Evolutionary conservation across 2,329 filamentous ascomycete genomes (phyloP).

Genomic region (Harringtonia aguacate): DNA sequence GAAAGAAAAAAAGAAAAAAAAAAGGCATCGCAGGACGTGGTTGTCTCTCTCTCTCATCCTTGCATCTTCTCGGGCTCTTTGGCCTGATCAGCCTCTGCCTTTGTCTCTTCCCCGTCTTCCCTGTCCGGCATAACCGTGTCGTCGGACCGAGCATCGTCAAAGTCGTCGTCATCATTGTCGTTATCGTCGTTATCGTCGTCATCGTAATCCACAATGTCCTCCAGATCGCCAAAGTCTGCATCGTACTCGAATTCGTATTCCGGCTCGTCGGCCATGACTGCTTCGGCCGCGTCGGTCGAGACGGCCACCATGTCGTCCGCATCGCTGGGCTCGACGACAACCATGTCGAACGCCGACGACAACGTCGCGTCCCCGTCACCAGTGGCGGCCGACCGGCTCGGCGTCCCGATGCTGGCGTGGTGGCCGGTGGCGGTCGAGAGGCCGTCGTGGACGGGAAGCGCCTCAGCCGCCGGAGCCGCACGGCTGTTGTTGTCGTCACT

Average conservation of each 20-base stretch:
- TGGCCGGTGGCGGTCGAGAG: neutral
- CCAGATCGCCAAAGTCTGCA: neutral
- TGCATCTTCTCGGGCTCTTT: too few species aligned
- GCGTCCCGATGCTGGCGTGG: too few species aligned
- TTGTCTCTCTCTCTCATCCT: too few species aligned
- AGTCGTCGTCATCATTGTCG: constrained; percentile 13
- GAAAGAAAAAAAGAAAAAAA: too few species aligned
- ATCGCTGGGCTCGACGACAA: neutral
- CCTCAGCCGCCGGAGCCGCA: too few species aligned
- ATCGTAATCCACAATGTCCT: constrained; percentile 8
- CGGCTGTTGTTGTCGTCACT: constrained; percentile 1
- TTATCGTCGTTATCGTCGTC: constrained; percentile 11
- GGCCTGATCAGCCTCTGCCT: neutral
- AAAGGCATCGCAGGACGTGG: too few species aligned
- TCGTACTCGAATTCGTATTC: constrained; percentile 1
- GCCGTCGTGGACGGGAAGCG: constrained; percentile 3
- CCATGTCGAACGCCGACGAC: neutral
- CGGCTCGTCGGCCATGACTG: neutral
- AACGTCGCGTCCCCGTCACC: neutral
- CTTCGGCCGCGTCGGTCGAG: neutral
- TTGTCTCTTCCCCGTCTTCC: constrained; percentile 5
- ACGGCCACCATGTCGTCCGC: neutral
- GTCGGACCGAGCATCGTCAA: constrained; percentile 7
- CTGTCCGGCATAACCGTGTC: constrained; percentile 12
- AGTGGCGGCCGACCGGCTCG: neutral